Percentiles rank a stretch among this genome's conserved stretches.
These are phyloP conservation scores for Trypanosoma conorhini DNA, from an alignment of 208 protist species.

Conservation along the genomic window DNA sequence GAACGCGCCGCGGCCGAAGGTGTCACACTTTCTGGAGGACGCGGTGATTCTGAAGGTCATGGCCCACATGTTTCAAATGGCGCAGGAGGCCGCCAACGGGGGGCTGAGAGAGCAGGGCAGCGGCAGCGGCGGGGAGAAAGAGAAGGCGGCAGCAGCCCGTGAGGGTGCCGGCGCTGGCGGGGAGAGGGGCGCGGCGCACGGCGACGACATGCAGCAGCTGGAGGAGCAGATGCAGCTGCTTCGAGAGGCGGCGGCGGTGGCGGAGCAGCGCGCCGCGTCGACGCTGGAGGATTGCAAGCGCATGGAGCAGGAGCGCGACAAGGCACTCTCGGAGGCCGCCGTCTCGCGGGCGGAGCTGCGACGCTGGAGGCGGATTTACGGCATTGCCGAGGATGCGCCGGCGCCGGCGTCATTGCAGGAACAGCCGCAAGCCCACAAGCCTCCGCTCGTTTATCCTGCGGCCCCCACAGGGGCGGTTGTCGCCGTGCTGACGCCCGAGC, in stretches of 20 bases:
- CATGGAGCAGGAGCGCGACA: slow-evolving; percentile 57
- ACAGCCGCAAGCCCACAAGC: slow-evolving; percentile 2
- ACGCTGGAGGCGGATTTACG: slow-evolving; percentile 40
- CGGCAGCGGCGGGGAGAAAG: neutral
- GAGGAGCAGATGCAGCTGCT: slow-evolving; percentile 31
- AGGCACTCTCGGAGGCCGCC: slow-evolving; percentile 75
- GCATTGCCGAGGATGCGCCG: slow-evolving; percentile 7
- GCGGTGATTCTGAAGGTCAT: slow-evolving; percentile 61
- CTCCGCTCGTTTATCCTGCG: neutral
- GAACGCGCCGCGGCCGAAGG: slow-evolving; percentile 18
- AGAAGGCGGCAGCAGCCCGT: neutral
- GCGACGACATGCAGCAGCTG: slow-evolving; percentile 38
- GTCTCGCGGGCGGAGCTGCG: slow-evolving; percentile 71
- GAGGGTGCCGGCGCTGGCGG: neutral
- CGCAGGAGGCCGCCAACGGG: slow-evolving; percentile 24
- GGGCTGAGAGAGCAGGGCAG: neutral
- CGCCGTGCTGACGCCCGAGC: neutral
- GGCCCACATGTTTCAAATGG: slow-evolving; percentile 74
- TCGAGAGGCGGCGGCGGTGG: slow-evolving; percentile 42
- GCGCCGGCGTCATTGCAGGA: neutral
- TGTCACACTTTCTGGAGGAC: slow-evolving; percentile 56
- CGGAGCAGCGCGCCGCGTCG: slow-evolving; percentile 43
- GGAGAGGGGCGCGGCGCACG: slow-evolving; percentile 18
- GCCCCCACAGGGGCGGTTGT: neutral
- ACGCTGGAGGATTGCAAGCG: slow-evolving; percentile 24